These are phyloP conservation scores for Wolfiporia cocos DNA, from an alignment of 1,284 basidiomycete genomes.

Conservation along the genomic window DNA sequence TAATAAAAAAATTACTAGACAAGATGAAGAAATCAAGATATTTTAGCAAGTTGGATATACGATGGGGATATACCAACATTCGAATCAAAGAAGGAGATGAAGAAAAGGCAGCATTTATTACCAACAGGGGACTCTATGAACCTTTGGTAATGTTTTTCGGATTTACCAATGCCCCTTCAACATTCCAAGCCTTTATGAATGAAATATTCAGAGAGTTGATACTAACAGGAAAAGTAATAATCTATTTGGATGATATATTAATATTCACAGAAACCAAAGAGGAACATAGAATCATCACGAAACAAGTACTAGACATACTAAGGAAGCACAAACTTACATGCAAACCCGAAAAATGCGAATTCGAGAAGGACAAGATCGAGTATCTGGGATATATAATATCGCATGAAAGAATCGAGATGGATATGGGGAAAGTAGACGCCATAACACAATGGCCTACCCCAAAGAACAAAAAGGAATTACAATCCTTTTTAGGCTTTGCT, in stretches of 20 bases:
- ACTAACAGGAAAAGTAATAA: constrained; percentile 11
- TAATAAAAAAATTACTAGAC: constrained; percentile 5
- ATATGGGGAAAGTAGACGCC: constrained; percentile 27
- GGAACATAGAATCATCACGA: constrained; percentile 13
- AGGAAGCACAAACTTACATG: constrained; percentile 20
- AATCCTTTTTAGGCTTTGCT: constrained; percentile 33
- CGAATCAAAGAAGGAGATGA: constrained; percentile 11
- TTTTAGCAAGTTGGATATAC: constrained; percentile 8
- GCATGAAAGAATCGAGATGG: constrained; percentile 26
- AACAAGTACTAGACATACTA: constrained; percentile 26
- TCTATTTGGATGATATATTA: constrained; percentile 25
- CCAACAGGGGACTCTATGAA: constrained; percentile 8
- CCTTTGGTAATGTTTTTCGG: constrained; percentile 12
- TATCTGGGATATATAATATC: constrained; percentile 34
- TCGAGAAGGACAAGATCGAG: constrained; percentile 22
- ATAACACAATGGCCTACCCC: constrained; percentile 30
- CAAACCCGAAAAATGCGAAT: constrained; percentile 32
- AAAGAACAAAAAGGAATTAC: constrained; percentile 16
- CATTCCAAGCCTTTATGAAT: constrained; percentile 14
- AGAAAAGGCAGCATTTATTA: constrained; percentile 12
- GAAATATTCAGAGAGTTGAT: constrained; percentile 19
- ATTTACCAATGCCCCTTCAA: constrained; percentile 8
- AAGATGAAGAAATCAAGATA: constrained; percentile 1
- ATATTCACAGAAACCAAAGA: constrained; percentile 13
- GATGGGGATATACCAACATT: constrained; percentile 10